Evolutionary conservation across 176 grass and related monocot species (phyloP), one percentile per base, ranked within the genome.

Genomic region (Saccharum spontaneum): DNA sequence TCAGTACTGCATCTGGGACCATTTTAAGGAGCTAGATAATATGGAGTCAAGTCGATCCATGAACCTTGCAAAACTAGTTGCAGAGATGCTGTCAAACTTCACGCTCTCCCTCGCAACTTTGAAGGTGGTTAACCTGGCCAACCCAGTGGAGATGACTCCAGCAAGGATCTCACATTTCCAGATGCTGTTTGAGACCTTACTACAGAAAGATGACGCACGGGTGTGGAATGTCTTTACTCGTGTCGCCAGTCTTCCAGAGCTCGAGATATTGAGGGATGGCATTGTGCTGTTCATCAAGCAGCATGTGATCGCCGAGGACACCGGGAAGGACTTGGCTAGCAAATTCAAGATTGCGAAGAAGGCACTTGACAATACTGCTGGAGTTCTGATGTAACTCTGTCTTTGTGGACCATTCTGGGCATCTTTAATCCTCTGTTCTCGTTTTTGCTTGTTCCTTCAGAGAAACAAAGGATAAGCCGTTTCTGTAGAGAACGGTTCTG

Each of bases 1-100:
- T 84, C 89, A 94, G 89, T 98, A 92, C 66, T 92, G 93, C 76
- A 69, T 98, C 71, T 95, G 96, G 93, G 96, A 98, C 79, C 96
- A 92, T 60, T 98, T 94, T 78, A 95, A 98, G 76, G 91, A 98
- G 85, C 74, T 98, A 23, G 93, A 95, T 71, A 83, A 72, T 3
- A 95, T 95, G 96, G 91, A 95, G 43, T 44, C 92, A 45, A 92
- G 80, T 68, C 80, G 81, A 34, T 95, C 91, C 24, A 89, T 94
- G 89, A 95, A 95, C 81, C 91, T 95, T 36, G 91, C 96, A 13
- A 95, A 83, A 77, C 94, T 98, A 84, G 87, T 69, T 15, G 91
- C 83, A 2, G 93, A 95, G 89, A 92, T 98, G 87, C 79, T 95
- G 23, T 78, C 69, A 15, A 89, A 54, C 63, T 98, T 98, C 88